Evolutionary conservation across 2,329 filamentous ascomycete genomes (phyloP), one percentile per base, ranked within the genome.

Genomic region (Sporothrix humicola): DNA sequence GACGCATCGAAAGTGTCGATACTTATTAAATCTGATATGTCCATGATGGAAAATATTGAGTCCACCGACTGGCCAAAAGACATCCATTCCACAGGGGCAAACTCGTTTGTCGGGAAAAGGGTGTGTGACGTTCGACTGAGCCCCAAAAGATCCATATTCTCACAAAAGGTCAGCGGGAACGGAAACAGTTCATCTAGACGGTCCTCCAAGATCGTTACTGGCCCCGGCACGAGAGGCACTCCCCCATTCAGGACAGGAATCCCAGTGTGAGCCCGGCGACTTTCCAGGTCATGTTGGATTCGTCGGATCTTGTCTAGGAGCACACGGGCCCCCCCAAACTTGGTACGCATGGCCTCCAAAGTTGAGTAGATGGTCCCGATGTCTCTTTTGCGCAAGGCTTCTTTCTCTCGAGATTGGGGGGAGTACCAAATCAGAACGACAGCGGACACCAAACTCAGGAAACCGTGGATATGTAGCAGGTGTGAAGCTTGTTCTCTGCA

Each of bases 11-110:
- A 54, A 54, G 50, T 54, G 50, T 54, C 50, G 50, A 20, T 54
- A 54, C 50, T 54, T 54, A 54, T 54, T 54, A 54, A 54, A 54
- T 54, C 50, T 17, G 50, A 54, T 54, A 54, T 54, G 50, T 54
- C 50, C 50, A 54, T 54, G 50, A 54, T 54, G 50, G 50, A 54
- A 54, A 54, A 54, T 54, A 54, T 54, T 7, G 50, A 54, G 50
- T 54, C 50, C 50, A 54, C 50, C 50, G 50, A 54, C 50, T 54
- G 50, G 50, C 50, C 50, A 54, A 54, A 54, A 54, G 50, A 54
- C 50, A 54, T 54, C 50, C 50, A 54, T 54, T 54, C 50, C 50
- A 54, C 50, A 54, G 50, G 50, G 9, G 9, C 50, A 54, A 54
- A 54, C 17, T 54, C 50, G 50, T 54, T 54, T 54, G 50, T 54